Base-by-base conservation (phyloP, 2,329 filamentous ascomycete genomes). In the Claviceps sp. region DNA sequence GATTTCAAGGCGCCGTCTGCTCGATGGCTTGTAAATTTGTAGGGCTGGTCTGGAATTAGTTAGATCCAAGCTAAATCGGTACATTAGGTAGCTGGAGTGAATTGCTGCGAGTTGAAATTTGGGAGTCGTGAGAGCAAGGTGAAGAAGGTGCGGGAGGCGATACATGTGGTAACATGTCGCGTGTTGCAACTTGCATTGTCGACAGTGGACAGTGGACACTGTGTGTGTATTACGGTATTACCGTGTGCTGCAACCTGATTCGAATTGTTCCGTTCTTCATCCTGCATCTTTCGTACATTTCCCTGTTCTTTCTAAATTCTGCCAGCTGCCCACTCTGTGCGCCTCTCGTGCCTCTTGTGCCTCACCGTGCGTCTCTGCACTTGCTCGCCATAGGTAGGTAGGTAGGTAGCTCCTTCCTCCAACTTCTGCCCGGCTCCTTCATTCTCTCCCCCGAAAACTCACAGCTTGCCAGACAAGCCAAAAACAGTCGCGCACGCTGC, bases 211-310 rank as follows among this genome's bases (percentile, higher is more conserved):
- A 39, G 13, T 39, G 5, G 37, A 38, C 37, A 39, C 37, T 39
- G 37, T 39, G 37, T 39, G 37, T 39, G 37, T n/a, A n/a, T 9
- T 39, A n/a, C 14, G n/a, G 37, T n/a, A n/a, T 9, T 39, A n/a
- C 14, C 7, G 37, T n/a, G 37, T n/a, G 37, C 37, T 26, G 22
- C 42, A 44, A 44, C 42, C 42, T 44, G 42, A 23, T 44, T 44
- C 14, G 22, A n/a, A 47, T 49, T 46, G 8, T 39, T 42, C 45
- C 45, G 45, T 51, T 39, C 42, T 51, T 51, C 52, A 50, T 54
- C 52, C 50, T 54, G 44, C 46, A 47, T 47, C 29, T 49, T 4
- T 34, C 29, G 29, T 34, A 34, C 29, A 11, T 45, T 46, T 20
- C 49, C 49, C 29, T 46, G 45, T 49, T 36, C 37, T 43, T 49